Conservation (phyloP, 768 basidiomycete genomes). For the Boletus huronensis region DNA sequence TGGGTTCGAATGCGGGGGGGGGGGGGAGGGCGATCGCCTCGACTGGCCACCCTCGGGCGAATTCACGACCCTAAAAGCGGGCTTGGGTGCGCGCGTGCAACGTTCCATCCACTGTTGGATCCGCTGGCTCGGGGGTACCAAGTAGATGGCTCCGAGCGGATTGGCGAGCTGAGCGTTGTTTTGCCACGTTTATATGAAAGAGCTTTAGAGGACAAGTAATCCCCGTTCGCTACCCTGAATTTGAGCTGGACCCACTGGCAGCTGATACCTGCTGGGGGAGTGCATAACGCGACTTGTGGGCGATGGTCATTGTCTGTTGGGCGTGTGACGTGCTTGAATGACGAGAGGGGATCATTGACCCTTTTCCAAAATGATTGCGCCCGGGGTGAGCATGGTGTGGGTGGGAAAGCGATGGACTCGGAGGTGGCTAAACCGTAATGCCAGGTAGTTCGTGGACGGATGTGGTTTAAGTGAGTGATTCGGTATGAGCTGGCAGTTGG, state of each 20-base stretch:
- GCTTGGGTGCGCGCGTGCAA: not conserved
- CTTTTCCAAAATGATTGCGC: conserved; percentile 20
- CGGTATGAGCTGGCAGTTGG: conserved; percentile 10
- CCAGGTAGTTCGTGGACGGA: conserved; percentile 4
- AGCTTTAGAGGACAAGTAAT: conserved; percentile 27
- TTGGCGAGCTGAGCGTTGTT: conserved; percentile 5
- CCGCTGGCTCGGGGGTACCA: not conserved
- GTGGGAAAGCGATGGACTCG: conserved; percentile 16
- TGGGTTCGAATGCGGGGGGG: not conserved
- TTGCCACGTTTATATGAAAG: conserved; percentile 21
- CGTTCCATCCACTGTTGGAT: not conserved
- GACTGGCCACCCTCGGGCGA: not conserved
- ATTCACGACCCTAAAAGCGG: conserved; percentile 1
- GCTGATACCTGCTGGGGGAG: conserved; percentile 7
- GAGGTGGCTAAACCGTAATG: conserved; percentile 5
- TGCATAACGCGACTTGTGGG: conserved; percentile 12
- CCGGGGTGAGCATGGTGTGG: conserved; percentile 12
- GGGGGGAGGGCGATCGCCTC: conserved; percentile 3
- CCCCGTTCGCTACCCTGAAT: conserved; percentile 31
- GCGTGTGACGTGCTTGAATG: conserved; percentile 14
- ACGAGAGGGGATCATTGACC: conserved; percentile 13
- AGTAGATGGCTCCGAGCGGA: not conserved
- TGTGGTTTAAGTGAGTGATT: conserved; percentile 15
- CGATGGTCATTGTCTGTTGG: conserved; percentile 6
- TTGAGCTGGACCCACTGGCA: conserved; percentile 17